Percentiles rank a stretch among this genome's conserved stretches.
These are phyloP conservation scores for Diplogelasinospora grovesii DNA, from an alignment of 495 filamentous ascomycete species.

Conservation along the genomic window DNA sequence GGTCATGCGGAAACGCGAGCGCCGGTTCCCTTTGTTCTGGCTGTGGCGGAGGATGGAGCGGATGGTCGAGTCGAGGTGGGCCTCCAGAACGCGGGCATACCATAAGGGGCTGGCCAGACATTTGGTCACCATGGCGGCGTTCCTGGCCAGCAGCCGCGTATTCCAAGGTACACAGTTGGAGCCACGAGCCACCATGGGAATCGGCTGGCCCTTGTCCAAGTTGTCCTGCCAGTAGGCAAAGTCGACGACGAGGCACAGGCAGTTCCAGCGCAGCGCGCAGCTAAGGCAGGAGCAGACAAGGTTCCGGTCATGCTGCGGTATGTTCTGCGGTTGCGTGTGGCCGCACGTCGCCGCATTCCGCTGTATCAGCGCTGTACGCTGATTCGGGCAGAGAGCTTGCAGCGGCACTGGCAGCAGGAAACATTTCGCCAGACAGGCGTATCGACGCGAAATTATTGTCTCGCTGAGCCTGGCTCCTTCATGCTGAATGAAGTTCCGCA, in stretches of 20 bases:
- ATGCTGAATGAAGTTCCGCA: slow-evolving; percentile 32
- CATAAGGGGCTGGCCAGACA: slow-evolving; percentile 38
- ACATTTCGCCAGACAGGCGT: slow-evolving; percentile 39
- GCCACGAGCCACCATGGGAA: slow-evolving; percentile 44
- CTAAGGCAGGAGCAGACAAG: slow-evolving; percentile 46
- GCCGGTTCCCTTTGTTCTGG: slow-evolving; percentile 39
- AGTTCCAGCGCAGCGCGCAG: slow-evolving; percentile 47
- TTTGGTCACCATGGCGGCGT: slow-evolving; percentile 34
- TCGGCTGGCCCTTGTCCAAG: slow-evolving; percentile 43
- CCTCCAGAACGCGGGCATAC: slow-evolving; percentile 44
- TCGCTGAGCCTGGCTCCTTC: slow-evolving; percentile 34
- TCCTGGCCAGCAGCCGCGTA: slow-evolving; percentile 26
- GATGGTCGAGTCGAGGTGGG: slow-evolving; percentile 42
- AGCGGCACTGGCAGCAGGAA: slow-evolving; percentile 42
- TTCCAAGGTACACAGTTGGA: slow-evolving; percentile 42
- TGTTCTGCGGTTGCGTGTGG: slow-evolving; percentile 42
- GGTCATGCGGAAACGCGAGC: slow-evolving; percentile 42
- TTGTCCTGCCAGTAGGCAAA: slow-evolving; percentile 48
- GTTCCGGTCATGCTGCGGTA: slow-evolving; percentile 30
- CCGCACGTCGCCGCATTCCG: slow-evolving; percentile 30
- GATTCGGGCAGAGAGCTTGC: slow-evolving; percentile 28
- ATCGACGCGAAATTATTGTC: slow-evolving; percentile 35
- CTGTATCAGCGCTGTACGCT: slow-evolving; percentile 30
- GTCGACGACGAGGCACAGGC: slow-evolving; percentile 44
- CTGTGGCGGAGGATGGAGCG: slow-evolving; percentile 44